Evolutionary conservation across 176 grass and related monocot species (phyloP), one percentile per base, ranked within the genome.

Genomic region (Musa itinerans): DNA sequence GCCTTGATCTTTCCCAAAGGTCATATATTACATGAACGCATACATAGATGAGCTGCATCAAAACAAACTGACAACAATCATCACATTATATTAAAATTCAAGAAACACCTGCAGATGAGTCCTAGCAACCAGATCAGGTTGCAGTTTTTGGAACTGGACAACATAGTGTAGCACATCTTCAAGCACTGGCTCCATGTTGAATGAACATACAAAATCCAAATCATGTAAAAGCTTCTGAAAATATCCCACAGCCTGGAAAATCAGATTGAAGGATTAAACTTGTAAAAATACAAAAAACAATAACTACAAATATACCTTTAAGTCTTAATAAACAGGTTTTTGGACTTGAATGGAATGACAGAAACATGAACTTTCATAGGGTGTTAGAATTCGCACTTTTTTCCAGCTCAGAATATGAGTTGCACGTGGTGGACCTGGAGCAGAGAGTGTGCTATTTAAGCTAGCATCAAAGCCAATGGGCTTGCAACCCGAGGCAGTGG

Each of bases 141-240:
- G 55, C 53, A 82, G 85, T 89, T 91, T 93, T 83, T 98, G 94
- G 65, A 98, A 98, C 53, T 85, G 81, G 50, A 89, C 88, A 82
- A 93, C 75, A 85, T 89, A 98, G 61, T 87, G 84, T 78, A 98
- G 84, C 56, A 89, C 74, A 63, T 85, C 84, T 73, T 91, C 94
- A 63, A 98, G 84, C 54, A 76, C 61, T 24, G 84, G 79, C 76
- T 93, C 86, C 77, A 85, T 76, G 48, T 86, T 84, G n/a, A 81
- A 89, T 77, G 90, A 80, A 72, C 95, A 98, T 55, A 93, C 77
- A 78, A 87, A 55, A 81, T 91, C 81, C 34, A 98, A 82, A 84
- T 93, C 90, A 86, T 85, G 82, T 69, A 98, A 68, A 79, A 98
- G 95, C 88, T 91, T 98, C 80, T 93, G 90, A 86, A 91, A 93